Base-by-base conservation (phyloP, 345 rosid genomes). In the Eucalyptus caleyi region DNA sequence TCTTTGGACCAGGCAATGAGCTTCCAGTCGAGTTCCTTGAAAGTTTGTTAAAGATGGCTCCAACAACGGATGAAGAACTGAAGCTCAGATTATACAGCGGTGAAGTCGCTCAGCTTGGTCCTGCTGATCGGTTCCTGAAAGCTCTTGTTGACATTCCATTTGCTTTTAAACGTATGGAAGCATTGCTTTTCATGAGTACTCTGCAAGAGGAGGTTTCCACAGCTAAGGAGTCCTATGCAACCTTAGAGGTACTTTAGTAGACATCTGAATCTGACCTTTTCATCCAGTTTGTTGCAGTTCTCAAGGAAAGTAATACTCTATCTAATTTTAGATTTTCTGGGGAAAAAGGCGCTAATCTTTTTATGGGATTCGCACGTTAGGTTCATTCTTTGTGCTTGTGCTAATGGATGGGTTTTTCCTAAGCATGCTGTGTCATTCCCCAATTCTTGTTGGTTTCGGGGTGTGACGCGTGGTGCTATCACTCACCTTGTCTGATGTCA, bases 91-190 rank as follows among this genome's bases (percentile, higher is more conserved):
- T 97, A 91, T 98, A 91, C 91, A 92, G 69, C 30, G 98, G 98
- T 87, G 97, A 95, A 89, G 90, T 95, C 89, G 93, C 99, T 90
- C 96, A 93, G 89, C 97, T 98, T 65, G 99, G 99, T 88, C 92
- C 95, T 19, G 99, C 99, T 86, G 99, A 98, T 92, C 93, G 98
- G 90, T 98, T 98, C 94, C 93, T 98, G 40, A 98, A 98, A 92
- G 94, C 93, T 53, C 93, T 98, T 90, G 95, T 97, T 85, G 95
- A 91, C 91, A 95, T 98, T 77, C 99, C 99, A 90, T 96, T 95
- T 91, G 97, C 99, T 88, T 97, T 92, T 92, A 96, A 96, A 89
- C 95, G 99, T 82, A 90, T 98, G 87, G 99, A 98, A 92, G 95
- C 97, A 16, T 94, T 98, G 89, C 94, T 95, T 87, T 96, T 97